Evolutionary conservation across 2,329 filamentous ascomycete genomes (phyloP), one percentile per base, ranked within the genome.

Genomic region (Leptographium procerum): DNA sequence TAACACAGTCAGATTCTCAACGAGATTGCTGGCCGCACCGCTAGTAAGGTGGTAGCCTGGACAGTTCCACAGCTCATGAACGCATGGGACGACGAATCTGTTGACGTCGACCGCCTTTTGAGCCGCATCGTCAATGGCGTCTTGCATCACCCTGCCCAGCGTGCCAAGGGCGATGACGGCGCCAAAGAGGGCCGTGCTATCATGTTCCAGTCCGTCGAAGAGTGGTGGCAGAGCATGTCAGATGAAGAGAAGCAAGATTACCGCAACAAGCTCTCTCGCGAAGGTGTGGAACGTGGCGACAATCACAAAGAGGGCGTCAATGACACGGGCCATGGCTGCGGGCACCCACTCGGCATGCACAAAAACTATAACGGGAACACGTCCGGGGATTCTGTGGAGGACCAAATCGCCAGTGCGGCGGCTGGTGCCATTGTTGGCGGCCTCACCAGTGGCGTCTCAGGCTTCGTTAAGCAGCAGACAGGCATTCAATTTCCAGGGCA

Each of bases 251-350:
- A 84, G 64, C 75, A 88, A 16, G 81, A 83, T 36, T 83, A 94
- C 62, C 86, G 89, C 58, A 72, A 79, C 56, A 87, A 91, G 72
- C 80, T 96, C 52, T 89, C 86, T 65, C 85, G 89, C 22, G 77
- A 87, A 0, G 91, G 92, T 60, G 89, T 96, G 55, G 70, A 84
- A 69, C 77, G 82, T 52, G 88, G 88, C 19, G 78, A 86, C 61
- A 96, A 96, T 71, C 91, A 96, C 74, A 92, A 89, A 71, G 85
- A 89, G 65, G 89, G 89, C 31, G 86, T 92, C 13, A 74, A 90
- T 19, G 91, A 96, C 70, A 85, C 82, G 56, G 91, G 91, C 14
- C 89, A 96, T 68, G 90, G 90, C 56, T 95, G 90, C 67, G 77
- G 74, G 61, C 85, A 88, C 61, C 91, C 91, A 71, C 77, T 96